phyloP scores from a whole-genome alignment of 352 stramenopile species.

The Phytopythium boreale region DNA sequence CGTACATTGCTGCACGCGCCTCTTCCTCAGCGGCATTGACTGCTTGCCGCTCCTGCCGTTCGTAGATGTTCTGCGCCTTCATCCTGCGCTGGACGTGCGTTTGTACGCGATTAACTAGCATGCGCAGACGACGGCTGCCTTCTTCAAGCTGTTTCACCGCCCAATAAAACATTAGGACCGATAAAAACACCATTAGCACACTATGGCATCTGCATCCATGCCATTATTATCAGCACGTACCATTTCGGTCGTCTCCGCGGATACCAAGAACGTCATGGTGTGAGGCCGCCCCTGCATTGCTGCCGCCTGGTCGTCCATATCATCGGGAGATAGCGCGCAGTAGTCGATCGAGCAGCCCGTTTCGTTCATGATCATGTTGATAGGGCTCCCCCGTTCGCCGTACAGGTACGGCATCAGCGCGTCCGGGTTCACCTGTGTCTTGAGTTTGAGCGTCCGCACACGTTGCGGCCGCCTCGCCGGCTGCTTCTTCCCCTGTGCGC shows the following conservation, averaged over 20 bases:
- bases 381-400: constrained; percentile 40
- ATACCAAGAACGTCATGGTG: constrained; percentile 62
- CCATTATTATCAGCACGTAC: constrained; percentile 12
- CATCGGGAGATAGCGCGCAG: constrained; percentile 51
- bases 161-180: not conserved
- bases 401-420: constrained; percentile 60
- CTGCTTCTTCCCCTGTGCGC: constrained; percentile 5
- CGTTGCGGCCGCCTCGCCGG: constrained; percentile 33
- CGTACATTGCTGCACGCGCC: not conserved
- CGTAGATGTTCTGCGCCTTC: constrained; percentile 1
- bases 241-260: constrained; percentile 31
- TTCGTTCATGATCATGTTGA: constrained; percentile 45
- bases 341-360: constrained; percentile 64
- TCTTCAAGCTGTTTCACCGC: constrained; percentile 32
- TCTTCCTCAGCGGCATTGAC: not conserved
- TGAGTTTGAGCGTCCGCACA: constrained; percentile 56
- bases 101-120: constrained; percentile 49
- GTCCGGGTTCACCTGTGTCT: constrained; percentile 47
- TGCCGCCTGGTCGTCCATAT: constrained; percentile 28
- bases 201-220: not conserved
- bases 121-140: constrained; percentile 32
- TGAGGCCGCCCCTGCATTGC: constrained; percentile 18
- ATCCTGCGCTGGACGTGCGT: constrained; percentile 30
- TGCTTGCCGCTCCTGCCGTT: not conserved
- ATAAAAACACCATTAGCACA: too few species aligned